Conservation (phyloP, 2,329 filamentous ascomycete genomes). For the Xylaria sp. region DNA sequence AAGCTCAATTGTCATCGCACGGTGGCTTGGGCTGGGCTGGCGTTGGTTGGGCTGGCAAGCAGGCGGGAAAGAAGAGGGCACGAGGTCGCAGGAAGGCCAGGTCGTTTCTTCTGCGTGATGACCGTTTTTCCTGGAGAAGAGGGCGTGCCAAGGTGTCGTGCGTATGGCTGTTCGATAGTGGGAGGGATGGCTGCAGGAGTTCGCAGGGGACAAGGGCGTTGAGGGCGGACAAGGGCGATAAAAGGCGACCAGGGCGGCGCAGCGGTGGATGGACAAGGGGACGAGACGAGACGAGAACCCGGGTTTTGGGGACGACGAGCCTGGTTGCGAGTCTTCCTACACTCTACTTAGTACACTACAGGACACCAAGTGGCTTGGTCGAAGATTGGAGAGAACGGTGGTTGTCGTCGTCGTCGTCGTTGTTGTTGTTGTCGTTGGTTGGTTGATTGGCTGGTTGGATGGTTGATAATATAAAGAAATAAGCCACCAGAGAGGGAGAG, state of each 20-base stretch:
- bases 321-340: conserved; percentile 10
- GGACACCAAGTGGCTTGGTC: conserved; percentile 2
- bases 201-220: conserved; percentile 41
- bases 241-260: conserved; percentile 27
- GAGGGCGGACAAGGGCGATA: conserved; percentile 4
- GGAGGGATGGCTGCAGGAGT: conserved; percentile 40
- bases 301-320: conserved; percentile 37
- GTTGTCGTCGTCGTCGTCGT: not conserved
- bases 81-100: not conserved
- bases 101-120: not conserved
- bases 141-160: conserved; percentile 21
- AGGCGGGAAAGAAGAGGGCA: conserved; percentile 8
- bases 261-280: conserved; percentile 31
- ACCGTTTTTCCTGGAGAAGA: not conserved
- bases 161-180: conserved; percentile 26
- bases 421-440: not conserved
- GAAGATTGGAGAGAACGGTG: conserved; percentile 10
- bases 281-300: conserved; percentile 32
- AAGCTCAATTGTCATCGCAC: conserved; percentile 43
- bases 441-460: not conserved
- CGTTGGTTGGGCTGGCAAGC: conserved; percentile 19
- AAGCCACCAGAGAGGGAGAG: no score
- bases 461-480: not conserved
- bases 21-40: conserved; percentile 9
- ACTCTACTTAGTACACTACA: no score